phyloP scores from a whole-genome alignment of 2,329 filamentous ascomycete genomes.

The Aspergillus sp. region DNA sequence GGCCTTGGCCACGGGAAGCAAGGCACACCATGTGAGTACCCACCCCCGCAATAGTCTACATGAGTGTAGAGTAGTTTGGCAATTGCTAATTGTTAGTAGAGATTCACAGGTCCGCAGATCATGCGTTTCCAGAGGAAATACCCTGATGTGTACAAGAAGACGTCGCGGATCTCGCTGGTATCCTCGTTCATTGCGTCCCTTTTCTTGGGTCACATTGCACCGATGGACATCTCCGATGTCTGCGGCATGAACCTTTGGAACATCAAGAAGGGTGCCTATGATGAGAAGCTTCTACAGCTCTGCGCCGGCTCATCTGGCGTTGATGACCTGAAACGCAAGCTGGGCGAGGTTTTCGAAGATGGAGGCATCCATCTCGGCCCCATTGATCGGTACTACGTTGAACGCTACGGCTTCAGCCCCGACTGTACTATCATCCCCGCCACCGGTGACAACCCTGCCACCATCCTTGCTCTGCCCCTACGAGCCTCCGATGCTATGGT shows the following conservation, averaged over 20 bases:
- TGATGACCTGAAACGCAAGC: constrained; percentile 70
- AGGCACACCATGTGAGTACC: constrained; percentile 82
- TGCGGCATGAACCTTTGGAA: constrained; percentile 98
- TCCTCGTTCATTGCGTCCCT: constrained; percentile 93
- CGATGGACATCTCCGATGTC: constrained; percentile 90
- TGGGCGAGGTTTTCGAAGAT: constrained; percentile 77
- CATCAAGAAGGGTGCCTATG: constrained; percentile 72
- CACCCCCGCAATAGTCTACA: constrained; percentile 3
- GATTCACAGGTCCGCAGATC: constrained; percentile 97
- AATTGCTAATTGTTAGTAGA: constrained; percentile 49
- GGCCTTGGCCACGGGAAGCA: constrained; percentile 81
- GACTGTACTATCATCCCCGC: constrained; percentile 81
- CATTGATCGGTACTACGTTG: constrained; percentile 76
- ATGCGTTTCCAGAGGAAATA: constrained; percentile 80
- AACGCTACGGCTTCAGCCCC: constrained; percentile 73
- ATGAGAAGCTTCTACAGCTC: constrained; percentile 72
- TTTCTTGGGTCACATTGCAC: constrained; percentile 80
- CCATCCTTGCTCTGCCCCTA: constrained; percentile 86
- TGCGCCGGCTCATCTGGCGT: constrained; percentile 68
- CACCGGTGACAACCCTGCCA: constrained; percentile 94
- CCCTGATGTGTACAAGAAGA: constrained; percentile 77
- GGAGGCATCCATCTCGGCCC: constrained; percentile 76
- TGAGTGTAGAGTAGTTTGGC: constrained; percentile 2
- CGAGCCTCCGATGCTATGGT: constrained; percentile 90
- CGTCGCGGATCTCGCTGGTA: constrained; percentile 84